Conservation (phyloP, 2,329 filamentous ascomycete genomes). For the Cladosporium sp. region DNA sequence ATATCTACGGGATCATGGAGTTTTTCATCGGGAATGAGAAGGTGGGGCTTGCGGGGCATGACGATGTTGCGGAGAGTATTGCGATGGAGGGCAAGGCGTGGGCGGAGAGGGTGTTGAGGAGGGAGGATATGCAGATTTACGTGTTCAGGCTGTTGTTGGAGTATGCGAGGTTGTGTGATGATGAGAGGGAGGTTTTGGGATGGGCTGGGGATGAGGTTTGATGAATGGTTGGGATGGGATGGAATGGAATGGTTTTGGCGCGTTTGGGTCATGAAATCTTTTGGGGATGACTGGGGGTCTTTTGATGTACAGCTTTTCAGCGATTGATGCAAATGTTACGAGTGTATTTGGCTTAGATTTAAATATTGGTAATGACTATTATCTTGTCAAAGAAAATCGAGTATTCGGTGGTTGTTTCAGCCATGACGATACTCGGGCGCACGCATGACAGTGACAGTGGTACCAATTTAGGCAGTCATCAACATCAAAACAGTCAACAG, state of each 20-base stretch:
- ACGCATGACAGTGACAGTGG: neutral
- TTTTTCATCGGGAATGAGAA: constrained; percentile 64
- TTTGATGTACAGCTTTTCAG: neutral
- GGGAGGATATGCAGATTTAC: constrained; percentile 75
- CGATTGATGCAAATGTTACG: neutral
- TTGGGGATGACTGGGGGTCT: neutral
- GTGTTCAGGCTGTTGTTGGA: constrained; percentile 59
- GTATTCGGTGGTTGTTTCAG: neutral
- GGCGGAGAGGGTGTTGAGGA: constrained; percentile 68
- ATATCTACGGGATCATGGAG: constrained; percentile 72
- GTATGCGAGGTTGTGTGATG: constrained; percentile 47
- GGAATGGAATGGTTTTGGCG: neutral
- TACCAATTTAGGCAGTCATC: neutral
- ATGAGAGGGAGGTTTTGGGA: constrained; percentile 44
- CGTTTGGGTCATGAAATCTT: neutral
- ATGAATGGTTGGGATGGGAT: neutral
- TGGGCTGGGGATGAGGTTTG: constrained; percentile 35
- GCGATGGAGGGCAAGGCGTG: constrained; percentile 67
- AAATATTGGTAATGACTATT: neutral
- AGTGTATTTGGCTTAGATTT: neutral
- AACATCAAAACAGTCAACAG: neutral
- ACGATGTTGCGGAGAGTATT: constrained; percentile 64
- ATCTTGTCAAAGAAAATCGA: neutral
- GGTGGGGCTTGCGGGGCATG: constrained; percentile 43
- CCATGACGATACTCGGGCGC: neutral